Percentiles rank a stretch among this genome's conserved stretches.
Evolutionary conservation across 495 filamentous ascomycete genomes (phyloP).

Genomic region (Penicillium pulvis): DNA sequence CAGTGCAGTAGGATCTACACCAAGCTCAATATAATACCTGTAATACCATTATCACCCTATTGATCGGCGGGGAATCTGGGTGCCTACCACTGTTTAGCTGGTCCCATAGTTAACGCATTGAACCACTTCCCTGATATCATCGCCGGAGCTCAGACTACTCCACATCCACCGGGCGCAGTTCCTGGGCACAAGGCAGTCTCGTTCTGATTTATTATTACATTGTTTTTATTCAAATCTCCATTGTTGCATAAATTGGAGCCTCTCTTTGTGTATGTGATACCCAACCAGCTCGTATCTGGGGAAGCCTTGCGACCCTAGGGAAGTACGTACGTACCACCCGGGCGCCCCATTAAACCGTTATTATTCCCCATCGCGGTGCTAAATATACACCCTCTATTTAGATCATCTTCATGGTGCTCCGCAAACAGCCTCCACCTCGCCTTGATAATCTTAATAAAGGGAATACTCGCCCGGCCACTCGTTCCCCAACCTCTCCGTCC

Average conservation of each 20-base stretch:
- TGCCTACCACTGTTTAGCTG: conserved; percentile 1
- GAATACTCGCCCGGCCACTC: conserved; percentile 32
- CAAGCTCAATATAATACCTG: background rate
- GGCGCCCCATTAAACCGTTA: background rate
- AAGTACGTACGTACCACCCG: conserved; percentile 2
- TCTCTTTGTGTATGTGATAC: background rate
- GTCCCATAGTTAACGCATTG: background rate
- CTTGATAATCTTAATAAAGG: conserved; percentile 41
- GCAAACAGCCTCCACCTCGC: conserved; percentile 48
- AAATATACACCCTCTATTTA: conserved; percentile 2
- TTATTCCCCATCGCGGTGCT: background rate
- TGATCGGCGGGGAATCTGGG: conserved; percentile 9
- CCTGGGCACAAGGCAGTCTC: background rate
- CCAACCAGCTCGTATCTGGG: conserved; percentile 1
- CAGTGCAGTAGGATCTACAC: too few species aligned
- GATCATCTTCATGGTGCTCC: conserved; percentile 47
- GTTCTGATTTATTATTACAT: background rate
- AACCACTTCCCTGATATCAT: conserved; percentile 9
- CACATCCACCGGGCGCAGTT: conserved; percentile 1
- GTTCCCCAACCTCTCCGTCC: conserved; percentile 34
- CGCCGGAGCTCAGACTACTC: background rate
- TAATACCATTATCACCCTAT: background rate
- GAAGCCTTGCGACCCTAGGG: conserved; percentile 11
- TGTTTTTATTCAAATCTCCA: background rate
- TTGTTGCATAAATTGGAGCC: background rate